These are phyloP conservation scores for Alternaria brassicae DNA, from an alignment of 2,329 filamentous ascomycete genomes.

Conservation along the genomic window DNA sequence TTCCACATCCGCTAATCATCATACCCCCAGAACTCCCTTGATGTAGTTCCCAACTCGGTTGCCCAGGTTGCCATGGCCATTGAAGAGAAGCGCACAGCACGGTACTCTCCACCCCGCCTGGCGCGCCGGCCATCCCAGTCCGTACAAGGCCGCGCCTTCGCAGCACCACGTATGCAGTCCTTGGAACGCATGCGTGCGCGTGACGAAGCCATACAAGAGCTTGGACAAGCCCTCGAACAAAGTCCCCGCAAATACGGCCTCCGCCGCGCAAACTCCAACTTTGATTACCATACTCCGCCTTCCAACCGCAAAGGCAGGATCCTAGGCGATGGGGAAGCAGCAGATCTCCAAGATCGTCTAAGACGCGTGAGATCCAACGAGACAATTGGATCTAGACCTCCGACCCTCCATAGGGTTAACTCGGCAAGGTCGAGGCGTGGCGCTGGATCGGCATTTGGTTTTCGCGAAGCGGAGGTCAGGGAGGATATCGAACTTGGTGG, in stretches of 20 bases:
- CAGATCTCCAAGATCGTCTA: constrained; percentile 39
- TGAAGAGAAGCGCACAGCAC: constrained; percentile 56
- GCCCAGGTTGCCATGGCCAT: constrained; percentile 64
- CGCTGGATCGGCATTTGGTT: constrained; percentile 40
- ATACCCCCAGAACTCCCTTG: constrained; percentile 57
- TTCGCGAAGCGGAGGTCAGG: constrained; percentile 47
- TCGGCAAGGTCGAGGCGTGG: constrained; percentile 34
- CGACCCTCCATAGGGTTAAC: constrained; percentile 26
- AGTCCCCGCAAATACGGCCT: constrained; percentile 54
- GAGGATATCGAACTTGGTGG: constrained; percentile 48
- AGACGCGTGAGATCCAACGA: constrained; percentile 44
- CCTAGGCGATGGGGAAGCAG: constrained; percentile 38
- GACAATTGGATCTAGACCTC: constrained; percentile 31
- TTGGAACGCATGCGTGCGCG: constrained; percentile 56
- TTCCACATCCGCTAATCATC: background rate
- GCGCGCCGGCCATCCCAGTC: constrained; percentile 48
- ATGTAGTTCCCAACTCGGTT: constrained; percentile 62
- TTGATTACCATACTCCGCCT: constrained; percentile 45
- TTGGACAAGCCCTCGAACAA: constrained; percentile 52
- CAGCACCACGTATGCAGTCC: constrained; percentile 60
- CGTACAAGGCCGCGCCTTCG: constrained; percentile 61
- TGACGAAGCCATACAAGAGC: constrained; percentile 51
- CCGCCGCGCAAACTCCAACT: constrained; percentile 34
- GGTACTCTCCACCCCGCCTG: constrained; percentile 38
- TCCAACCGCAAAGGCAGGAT: constrained; percentile 46